phyloP scores from a whole-genome alignment of 2,329 filamentous ascomycete species.

The Trichophyton benhamiae region DNA sequence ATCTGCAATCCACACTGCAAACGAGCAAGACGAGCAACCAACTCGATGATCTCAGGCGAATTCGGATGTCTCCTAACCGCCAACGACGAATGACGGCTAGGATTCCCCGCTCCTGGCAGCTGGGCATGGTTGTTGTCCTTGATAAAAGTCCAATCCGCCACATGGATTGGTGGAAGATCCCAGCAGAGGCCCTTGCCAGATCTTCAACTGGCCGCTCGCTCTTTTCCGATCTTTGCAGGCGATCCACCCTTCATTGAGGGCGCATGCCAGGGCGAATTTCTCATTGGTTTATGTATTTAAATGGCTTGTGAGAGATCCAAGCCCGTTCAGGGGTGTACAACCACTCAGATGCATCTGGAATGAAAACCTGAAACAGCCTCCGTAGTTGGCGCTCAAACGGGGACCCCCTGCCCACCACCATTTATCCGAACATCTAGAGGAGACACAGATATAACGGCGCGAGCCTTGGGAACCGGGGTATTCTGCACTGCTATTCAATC shows the following conservation, averaged over 20 bases:
- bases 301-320: background rate
- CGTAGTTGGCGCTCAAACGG: background rate
- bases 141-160: background rate
- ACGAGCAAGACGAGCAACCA: background rate
- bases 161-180: background rate
- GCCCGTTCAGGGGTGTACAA: background rate
- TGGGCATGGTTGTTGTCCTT: background rate
- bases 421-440: background rate
- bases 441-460: background rate
- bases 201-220: background rate
- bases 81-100: background rate
- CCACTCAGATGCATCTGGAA: background rate
- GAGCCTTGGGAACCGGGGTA: background rate
- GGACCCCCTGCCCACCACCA: background rate
- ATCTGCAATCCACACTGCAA: background rate
- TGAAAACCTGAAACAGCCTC: background rate
- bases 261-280: background rate
- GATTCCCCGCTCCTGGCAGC: background rate
- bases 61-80: background rate
- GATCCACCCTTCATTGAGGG: background rate
- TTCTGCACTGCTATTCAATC: background rate
- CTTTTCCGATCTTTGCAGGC: background rate
- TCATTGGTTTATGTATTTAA: background rate
- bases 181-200: background rate
- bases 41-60: background rate